Evolutionary conservation across 2,329 filamentous ascomycete genomes (phyloP), one percentile per base, ranked within the genome.

Genomic region (Simplicillium sp.): DNA sequence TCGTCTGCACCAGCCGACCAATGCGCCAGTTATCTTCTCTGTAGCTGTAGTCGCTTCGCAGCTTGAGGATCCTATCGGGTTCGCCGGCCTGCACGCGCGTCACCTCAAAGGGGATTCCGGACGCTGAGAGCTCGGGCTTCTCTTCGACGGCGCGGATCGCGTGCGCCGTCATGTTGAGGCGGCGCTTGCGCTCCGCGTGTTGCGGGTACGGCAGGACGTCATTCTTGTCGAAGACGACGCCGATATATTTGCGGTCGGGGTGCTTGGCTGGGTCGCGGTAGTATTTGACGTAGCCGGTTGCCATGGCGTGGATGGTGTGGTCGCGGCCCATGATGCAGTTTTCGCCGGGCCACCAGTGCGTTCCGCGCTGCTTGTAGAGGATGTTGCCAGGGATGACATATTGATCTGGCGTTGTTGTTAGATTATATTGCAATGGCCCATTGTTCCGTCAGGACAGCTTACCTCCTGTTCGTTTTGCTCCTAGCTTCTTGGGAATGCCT

Each of bases 321-420:
- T 98, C 89, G 46, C 92, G 84, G 38, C 92, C 92, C 71, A 97
- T 90, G 54, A 82, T 85, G 62, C 85, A 87, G 66, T 98, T 97
- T 61, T 97, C 92, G 54, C 92, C 92, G 1, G 92, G 84, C 61
- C 83, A 90, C 92, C 92, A 98, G 55, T 82, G 77, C 4, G 92
- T 94, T 53, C 92, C 92, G 55, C 90, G 83, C 65, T 98, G 92
- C 60, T 87, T 88, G 77, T 92, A 98, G 66, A 98, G 85, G 64
- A 98, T 98, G 70, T 95, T 97, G 41, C 92, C 92, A 4, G 89
- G 84, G 44, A 95, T 84, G 29, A 98, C 92, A 62, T 83, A 94
- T 68, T 96, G 84, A 59, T 90, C 84, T 89, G 56, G 35, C 34
- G 35, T 29, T 49, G 41, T 45, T 42, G n/a, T 16, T 16, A 2